phyloP scores from a whole-genome alignment of 2,329 filamentous ascomycete genomes.

The Xylariaceae sp. region DNA sequence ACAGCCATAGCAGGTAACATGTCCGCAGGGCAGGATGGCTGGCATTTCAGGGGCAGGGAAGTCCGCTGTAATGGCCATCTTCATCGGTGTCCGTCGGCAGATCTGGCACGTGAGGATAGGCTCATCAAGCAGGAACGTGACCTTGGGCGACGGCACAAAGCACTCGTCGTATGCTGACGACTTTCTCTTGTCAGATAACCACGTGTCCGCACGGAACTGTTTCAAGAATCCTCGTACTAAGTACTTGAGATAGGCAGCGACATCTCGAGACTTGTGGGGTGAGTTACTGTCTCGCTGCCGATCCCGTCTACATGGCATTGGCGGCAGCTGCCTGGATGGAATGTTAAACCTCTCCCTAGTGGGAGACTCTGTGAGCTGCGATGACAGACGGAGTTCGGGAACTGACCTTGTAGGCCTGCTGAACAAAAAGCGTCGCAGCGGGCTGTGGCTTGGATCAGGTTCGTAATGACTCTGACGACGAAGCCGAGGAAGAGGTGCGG shows the following conservation, averaged over 20 bases:
- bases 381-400: conserved; percentile 1
- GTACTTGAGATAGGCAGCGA: conserved; percentile 16
- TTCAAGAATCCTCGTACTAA: conserved; percentile 14
- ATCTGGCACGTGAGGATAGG: conserved; percentile 26
- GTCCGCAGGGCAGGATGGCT: conserved; percentile 35
- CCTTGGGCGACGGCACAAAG: conserved; percentile 26
- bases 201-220: background rate
- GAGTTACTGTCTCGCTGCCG: background rate
- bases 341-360: background rate
- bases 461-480: background rate
- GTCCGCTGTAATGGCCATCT: conserved; percentile 10
- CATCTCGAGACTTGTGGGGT: background rate
- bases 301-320: background rate
- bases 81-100: conserved; percentile 18
- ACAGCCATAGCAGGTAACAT: conserved; percentile 32
- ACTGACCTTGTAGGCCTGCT: background rate
- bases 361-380: background rate
- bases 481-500: background rate
- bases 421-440: background rate
- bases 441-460: background rate
- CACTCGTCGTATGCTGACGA: conserved; percentile 7
- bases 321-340: background rate
- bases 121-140: conserved; percentile 29
- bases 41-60: conserved; percentile 14
- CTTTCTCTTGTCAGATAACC: background rate